Percentiles rank a stretch among this genome's conserved stretches.
Evolutionary conservation across 208 protist species (phyloP).

Genomic region (Leishmania turanica): DNA sequence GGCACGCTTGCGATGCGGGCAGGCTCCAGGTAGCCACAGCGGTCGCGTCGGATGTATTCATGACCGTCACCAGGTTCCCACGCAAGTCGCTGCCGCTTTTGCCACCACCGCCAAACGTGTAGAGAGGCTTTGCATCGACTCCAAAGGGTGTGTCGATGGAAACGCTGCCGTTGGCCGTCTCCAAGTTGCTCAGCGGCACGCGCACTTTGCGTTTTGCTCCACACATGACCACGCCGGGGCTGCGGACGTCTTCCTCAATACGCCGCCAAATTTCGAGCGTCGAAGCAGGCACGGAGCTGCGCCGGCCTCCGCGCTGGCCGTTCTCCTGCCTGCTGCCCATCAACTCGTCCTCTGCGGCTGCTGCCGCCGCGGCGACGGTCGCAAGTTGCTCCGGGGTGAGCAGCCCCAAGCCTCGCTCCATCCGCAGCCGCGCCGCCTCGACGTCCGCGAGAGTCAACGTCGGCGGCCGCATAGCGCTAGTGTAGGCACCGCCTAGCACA

Average conservation of each 20-base stretch:
- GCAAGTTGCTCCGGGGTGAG: slow-evolving; percentile 67
- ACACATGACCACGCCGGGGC: slow-evolving; percentile 17
- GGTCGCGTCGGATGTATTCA: slow-evolving; percentile 56
- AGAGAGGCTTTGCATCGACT: slow-evolving; percentile 29
- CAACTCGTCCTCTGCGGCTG: background rate
- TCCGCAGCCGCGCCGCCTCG: slow-evolving; percentile 56
- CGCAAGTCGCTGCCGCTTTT: slow-evolving; percentile 2
- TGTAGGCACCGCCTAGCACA: slow-evolving; percentile 87
- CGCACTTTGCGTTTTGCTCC: slow-evolving; percentile 19
- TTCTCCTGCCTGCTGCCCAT: background rate
- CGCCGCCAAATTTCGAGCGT: slow-evolving; percentile 25
- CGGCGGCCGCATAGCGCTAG: slow-evolving; percentile 50
- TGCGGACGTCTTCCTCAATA: slow-evolving; percentile 29
- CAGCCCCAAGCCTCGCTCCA: slow-evolving; percentile 56
- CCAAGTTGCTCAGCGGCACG: slow-evolving; percentile 19
- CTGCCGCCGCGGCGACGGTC: slow-evolving; percentile 36
- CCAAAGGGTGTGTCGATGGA: slow-evolving; percentile 26
- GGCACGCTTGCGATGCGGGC: slow-evolving; percentile 35
- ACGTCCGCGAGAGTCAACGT: slow-evolving; percentile 64
- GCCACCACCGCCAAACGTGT: slow-evolving; percentile 16
- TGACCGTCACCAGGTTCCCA: slow-evolving; percentile 55
- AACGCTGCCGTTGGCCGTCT: slow-evolving; percentile 15
- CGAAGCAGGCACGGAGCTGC: background rate
- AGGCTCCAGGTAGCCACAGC: slow-evolving; percentile 79
- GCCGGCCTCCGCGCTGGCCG: background rate